These are phyloP conservation scores for Aspergillus cejpii DNA, from an alignment of 2,329 filamentous ascomycete species.

Conservation along the genomic window DNA sequence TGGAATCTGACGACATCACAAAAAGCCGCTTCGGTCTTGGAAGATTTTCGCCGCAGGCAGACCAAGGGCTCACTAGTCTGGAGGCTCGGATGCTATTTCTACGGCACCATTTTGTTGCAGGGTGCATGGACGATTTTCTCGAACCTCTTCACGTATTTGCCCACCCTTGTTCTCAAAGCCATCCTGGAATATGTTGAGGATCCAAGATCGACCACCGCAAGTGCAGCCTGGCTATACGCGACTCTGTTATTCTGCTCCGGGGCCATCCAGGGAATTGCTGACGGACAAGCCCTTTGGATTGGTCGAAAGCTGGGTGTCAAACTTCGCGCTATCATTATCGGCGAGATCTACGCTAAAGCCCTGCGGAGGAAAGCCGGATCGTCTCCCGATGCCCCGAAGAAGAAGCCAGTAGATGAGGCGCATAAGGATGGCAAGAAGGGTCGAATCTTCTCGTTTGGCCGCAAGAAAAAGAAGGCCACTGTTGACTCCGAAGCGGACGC, in stretches of 20 bases:
- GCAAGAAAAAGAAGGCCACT: constrained; percentile 46
- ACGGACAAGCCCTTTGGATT: constrained; percentile 84
- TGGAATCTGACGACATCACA: constrained; percentile 89
- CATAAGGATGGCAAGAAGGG: constrained; percentile 38
- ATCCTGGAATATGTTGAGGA: constrained; percentile 93
- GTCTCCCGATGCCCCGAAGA: constrained; percentile 65
- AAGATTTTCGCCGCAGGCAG: constrained; percentile 76
- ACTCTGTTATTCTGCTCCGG: constrained; percentile 81
- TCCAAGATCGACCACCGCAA: constrained; percentile 65
- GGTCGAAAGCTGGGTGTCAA: constrained; percentile 92
- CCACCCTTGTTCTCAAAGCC: constrained; percentile 80
- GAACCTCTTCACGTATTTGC: constrained; percentile 80
- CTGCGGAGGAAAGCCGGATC: constrained; percentile 83
- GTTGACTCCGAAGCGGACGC: constrained; percentile 18
- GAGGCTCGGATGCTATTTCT: constrained; percentile 82
- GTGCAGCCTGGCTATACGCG: constrained; percentile 93
- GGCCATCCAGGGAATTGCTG: constrained; percentile 70
- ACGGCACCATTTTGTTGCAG: constrained; percentile 65
- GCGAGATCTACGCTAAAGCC: constrained; percentile 95
- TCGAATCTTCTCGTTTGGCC: constrained; percentile 50
- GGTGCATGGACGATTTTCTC: constrained; percentile 71
- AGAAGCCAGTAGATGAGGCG: constrained; percentile 45
- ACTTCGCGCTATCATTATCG: constrained; percentile 87
- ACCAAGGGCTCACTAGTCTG: constrained; percentile 71
- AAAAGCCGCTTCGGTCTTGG: constrained; percentile 73